Base-by-base conservation (phyloP, 306 rosid species). In the Lithocarpus polystachyus region DNA sequence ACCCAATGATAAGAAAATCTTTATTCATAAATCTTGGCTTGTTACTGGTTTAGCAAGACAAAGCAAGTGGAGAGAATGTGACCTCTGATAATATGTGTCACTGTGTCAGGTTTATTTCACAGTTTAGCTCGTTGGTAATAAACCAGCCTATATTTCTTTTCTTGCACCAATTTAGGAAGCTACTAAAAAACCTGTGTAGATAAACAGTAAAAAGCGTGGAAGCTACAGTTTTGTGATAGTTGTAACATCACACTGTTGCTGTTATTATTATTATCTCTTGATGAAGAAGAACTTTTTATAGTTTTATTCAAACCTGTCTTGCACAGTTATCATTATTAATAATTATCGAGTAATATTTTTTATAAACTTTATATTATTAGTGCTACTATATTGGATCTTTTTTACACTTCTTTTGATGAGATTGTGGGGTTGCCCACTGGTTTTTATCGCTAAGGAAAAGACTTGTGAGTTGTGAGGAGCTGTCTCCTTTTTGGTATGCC, bases 381-480 rank as follows among this genome's bases (percentile, higher is more conserved):
- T 7, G 72, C 26, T 35, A 48, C 26, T 33, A 9, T 18, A 19
- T 67, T 67, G 52, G 72, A 67, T 9, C 57, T 53, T 12, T 71
- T 22, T 70, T 5, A 77, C 81, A 72, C 74, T 60, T 37, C 62
- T 76, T 81, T 76, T 62, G 19, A 70, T 55, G 43, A 4, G 19
- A 22, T 62, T 45, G 78, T 57, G 73, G 83, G 86, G 77, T 71
- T 79, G 48, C 72, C 72, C 19, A 23, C 56, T 71, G 70, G 62
- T 73, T 78, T 78, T 73, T 54, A 68, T 23, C 45, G 76, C 56
- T 53, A 67, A 57, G 60, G 73, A 82, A 77, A 59, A 74, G 82
- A 68, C 86, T 70, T 77, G 81, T 76, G 85, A 76, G 45, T 43
- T 73, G 56, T 76, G 71, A 72, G 72, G 74, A 55, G 43, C 53